Conservation (phyloP, 2,329 filamentous ascomycete species). For the Talaromyces sp. region DNA sequence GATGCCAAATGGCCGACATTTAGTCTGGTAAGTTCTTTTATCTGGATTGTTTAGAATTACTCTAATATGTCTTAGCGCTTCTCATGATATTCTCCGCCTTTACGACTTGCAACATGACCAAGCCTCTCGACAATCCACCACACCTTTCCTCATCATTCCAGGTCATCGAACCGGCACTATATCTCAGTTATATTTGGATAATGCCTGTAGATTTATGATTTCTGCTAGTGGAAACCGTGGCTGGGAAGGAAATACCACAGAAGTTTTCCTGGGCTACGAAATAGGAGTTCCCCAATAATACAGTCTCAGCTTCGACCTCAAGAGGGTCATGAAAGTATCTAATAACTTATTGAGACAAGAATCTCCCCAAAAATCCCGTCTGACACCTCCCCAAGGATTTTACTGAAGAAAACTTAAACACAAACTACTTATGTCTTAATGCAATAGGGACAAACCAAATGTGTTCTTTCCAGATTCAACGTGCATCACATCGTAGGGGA, state of each 20-base stretch:
- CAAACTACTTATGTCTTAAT: too few species aligned
- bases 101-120: constrained; percentile 79
- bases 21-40: constrained; percentile 69
- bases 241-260: constrained; percentile 89
- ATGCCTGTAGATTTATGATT: constrained; percentile 86
- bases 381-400: too few species aligned
- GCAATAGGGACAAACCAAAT: too few species aligned
- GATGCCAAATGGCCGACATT: constrained; percentile 90
- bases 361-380: too few species aligned
- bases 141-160: constrained; percentile 95
- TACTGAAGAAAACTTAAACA: too few species aligned
- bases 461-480: too few species aligned
- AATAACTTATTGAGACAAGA: neutral
- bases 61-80: constrained; percentile 63
- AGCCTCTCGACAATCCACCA: constrained; percentile 70
- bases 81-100: constrained; percentile 87
- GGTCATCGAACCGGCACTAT: constrained; percentile 89
- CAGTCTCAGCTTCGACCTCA: neutral
- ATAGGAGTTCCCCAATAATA: constrained; percentile 58
- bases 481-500: too few species aligned
- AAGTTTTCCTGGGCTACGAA: constrained; percentile 93
- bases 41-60: neutral
- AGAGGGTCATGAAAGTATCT: neutral
- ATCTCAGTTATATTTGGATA: constrained; percentile 82
- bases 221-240: constrained; percentile 88